Evolutionary conservation across 352 stramenopile genomes (phyloP), one percentile per base, ranked within the genome.

Genomic region (Globisporangium cederbergense): DNA sequence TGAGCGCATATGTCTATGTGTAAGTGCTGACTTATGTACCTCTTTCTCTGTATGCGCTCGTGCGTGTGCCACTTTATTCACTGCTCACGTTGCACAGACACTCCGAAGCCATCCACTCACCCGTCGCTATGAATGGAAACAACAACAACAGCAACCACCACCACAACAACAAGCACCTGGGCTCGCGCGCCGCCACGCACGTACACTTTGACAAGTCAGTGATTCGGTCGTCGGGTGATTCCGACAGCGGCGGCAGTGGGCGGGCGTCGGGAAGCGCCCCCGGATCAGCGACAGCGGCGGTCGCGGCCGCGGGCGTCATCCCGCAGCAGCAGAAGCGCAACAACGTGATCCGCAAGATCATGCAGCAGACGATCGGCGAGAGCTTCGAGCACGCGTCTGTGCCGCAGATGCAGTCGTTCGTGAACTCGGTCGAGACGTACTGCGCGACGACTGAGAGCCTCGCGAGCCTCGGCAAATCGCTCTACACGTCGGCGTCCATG

Each of bases 331-430:
- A 66, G 43, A 65, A 65, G 45, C 67, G 68, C 46, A 78, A 79
- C 38, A 81, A 70, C 40, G 71, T 91, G 20, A 76, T 91, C 62
- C 77, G 76, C 52, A 92, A 90, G 73, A 81, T 94, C 69, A 73
- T 92, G 78, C 67, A 77, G 60, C 83, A 93, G 65, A 93, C 86
- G 18, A 81, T 94, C 36, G 86, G 86, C 58, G 83, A 93, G 60
- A 66, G 86, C 57, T 81, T 81, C 20, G 86, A 94, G 55, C 83
- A 88, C 66, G 80, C 78, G 70, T 77, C 77, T 38, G 55, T 90
- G n/a, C 65, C 70, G 36, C 75, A 88, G 58, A 75, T 95, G n/a
- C 84, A 91, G 62, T 73, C 68, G 51, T 92, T 95, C 63, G 84
- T 93, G 53, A 68, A 73, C 25, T 73, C 82, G 20, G 75, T 95